Evolutionary conservation across 352 stramenopile genomes (phyloP).

Genomic region (Chrysophaeum taylorii): DNA sequence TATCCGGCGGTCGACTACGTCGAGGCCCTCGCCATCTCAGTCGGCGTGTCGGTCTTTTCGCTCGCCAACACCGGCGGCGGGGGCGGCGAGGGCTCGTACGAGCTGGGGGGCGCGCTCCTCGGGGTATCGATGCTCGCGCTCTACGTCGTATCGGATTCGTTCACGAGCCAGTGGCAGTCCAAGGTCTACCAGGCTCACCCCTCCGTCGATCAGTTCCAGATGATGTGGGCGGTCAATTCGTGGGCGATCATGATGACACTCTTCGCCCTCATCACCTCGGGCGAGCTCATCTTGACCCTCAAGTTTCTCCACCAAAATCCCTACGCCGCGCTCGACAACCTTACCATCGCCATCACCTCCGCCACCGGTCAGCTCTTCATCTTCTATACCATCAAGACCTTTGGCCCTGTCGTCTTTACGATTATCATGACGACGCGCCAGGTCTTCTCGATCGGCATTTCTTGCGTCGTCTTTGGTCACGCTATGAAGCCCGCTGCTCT

Average conservation of each 20-base stretch:
- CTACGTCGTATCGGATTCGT: constrained; percentile 67
- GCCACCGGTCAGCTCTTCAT: constrained; percentile 62
- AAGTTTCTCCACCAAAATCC: constrained; percentile 56
- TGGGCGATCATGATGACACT: constrained; percentile 60
- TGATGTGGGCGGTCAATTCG: constrained; percentile 67
- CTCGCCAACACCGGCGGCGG: constrained; percentile 34
- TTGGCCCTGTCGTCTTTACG: constrained; percentile 60
- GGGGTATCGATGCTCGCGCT: constrained; percentile 52
- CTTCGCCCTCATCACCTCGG: constrained; percentile 45
- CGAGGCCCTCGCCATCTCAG: constrained; percentile 54
- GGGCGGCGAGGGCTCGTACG: constrained; percentile 12
- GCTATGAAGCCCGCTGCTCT: constrained; percentile 34
- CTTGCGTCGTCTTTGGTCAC: constrained; percentile 50
- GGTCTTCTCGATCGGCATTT: constrained; percentile 62
- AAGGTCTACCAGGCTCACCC: constrained; percentile 56
- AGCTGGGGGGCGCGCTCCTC: constrained; percentile 36
- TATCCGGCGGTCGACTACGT: constrained; percentile 54
- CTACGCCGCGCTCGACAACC: constrained; percentile 47
- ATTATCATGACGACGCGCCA: constrained; percentile 68
- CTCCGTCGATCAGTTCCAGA: constrained; percentile 64
- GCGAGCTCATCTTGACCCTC: constrained; percentile 50
- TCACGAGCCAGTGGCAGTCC: constrained; percentile 70
- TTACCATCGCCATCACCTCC: constrained; percentile 60
- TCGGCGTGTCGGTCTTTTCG: constrained; percentile 61
- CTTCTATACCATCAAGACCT: constrained; percentile 64